Evolutionary conservation across 2,329 filamentous ascomycete genomes (phyloP), one percentile per base, ranked within the genome.

Genomic region (Amylocarpus encephaloides): DNA sequence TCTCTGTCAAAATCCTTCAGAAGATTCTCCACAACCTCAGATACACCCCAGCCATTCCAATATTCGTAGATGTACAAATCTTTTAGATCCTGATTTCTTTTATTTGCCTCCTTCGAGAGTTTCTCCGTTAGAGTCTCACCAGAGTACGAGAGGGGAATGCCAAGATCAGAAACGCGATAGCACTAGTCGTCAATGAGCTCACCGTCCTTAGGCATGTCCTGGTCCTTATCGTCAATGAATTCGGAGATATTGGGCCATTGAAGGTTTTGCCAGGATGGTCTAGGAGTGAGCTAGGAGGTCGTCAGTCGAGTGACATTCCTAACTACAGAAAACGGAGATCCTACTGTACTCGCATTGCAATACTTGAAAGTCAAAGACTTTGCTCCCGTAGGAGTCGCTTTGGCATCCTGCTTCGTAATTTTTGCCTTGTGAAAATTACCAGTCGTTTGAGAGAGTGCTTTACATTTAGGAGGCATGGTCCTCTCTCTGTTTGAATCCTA

Each of bases 1-100:
- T 53, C 52, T 6, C 32, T 46, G 19, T 58, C 49, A 41, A 59
- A 58, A 26, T 59, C 55, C n/a, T 49, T 56, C 26, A 59, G 29
- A 49, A 51, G 34, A 43, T 61, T 62, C 19, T 50, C 50, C 26
- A 58, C 40, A 0, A 54, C 12, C 34, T 62, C 56, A 9, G 41
- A 48, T 10, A 57, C 49, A 0, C 53, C 58, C 43, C 46, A 56
- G 3, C 55, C 59, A 45, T 54, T 55, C 50, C 52, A 61, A 22
- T 62, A 54, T 29, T 55, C 57, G 16, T 57, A 57, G 11, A 60
- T 56, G 39, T 55, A 49, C 53, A 61, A 53, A 13, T 43, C 34
- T n/a, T 48, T 22, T 0, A 7, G 2, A 39, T 62, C 49, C 26
- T 56, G 59, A 47, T 61, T 41, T 32, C 55, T 46, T 22, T 61